Evolutionary conservation across 495 filamentous ascomycete species (phyloP).

Genomic region (Daldinia childiae): DNA sequence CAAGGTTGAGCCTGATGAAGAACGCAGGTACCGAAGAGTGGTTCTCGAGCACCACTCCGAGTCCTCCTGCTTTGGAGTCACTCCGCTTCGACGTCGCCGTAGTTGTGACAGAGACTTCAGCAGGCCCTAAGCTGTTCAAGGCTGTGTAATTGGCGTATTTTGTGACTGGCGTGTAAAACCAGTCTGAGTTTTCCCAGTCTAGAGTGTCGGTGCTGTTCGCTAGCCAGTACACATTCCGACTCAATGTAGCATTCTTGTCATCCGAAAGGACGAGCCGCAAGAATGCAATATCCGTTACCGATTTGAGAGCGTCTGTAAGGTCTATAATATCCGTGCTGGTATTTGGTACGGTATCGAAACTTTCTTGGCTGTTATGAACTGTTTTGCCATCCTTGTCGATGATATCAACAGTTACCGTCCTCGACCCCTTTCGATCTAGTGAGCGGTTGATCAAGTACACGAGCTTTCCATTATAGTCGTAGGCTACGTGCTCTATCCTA

Average conservation of each 20-base stretch:
- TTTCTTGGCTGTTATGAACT: constrained; percentile 46
- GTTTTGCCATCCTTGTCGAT: constrained; percentile 58
- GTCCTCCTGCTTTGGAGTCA: neutral
- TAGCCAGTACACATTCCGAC: constrained; percentile 73
- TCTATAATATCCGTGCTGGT: constrained; percentile 47
- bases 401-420: constrained; percentile 58
- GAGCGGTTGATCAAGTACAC: constrained; percentile 68
- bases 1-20: constrained; percentile 62
- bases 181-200: constrained; percentile 65
- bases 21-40: constrained; percentile 62
- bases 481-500: constrained; percentile 66
- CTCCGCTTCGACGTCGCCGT: constrained; percentile 6
- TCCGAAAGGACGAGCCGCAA: constrained; percentile 59
- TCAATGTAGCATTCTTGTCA: constrained; percentile 49
- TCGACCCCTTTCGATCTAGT: constrained; percentile 51
- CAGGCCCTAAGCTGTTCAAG: constrained; percentile 53
- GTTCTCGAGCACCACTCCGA: constrained; percentile 61
- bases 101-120: constrained; percentile 48
- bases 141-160: constrained; percentile 62
- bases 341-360: constrained; percentile 49
- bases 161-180: constrained; percentile 67
- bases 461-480: constrained; percentile 57
- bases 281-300: constrained; percentile 60
- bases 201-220: constrained; percentile 58
- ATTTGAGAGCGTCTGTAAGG: constrained; percentile 46